Percentiles rank a stretch among this genome's conserved stretches.
These are phyloP conservation scores for Saccharomycopsis fibuligera DNA, from an alignment of 805 yeast species.

Conservation along the genomic window DNA sequence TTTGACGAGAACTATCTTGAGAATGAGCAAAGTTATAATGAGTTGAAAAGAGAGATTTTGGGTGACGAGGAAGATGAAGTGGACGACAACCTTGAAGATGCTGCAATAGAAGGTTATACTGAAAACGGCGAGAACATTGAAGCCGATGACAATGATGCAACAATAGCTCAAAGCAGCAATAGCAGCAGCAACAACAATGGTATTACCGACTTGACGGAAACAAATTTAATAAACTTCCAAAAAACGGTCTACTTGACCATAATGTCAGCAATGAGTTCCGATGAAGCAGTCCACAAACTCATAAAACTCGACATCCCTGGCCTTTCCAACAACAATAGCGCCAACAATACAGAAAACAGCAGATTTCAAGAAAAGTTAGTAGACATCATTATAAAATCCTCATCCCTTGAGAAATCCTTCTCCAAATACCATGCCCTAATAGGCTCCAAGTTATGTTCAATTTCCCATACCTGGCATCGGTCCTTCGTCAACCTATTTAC, in stretches of 20 bases:
- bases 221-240: conserved; percentile 56
- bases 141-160: conserved; percentile 19
- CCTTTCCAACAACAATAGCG: background rate
- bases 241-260: conserved; percentile 74
- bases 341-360: background rate
- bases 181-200: conserved; percentile 22
- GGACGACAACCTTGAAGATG: conserved; percentile 20
- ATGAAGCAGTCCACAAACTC: conserved; percentile 88
- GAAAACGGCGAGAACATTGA: conserved; percentile 19
- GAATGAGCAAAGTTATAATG: conserved; percentile 43
- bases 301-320: conserved; percentile 36
- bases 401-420: conserved; percentile 81
- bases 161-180: conserved; percentile 22
- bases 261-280: conserved; percentile 86
- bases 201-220: conserved; percentile 64
- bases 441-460: conserved; percentile 55
- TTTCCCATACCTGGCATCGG: conserved; percentile 49
- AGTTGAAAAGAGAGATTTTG: conserved; percentile 38
- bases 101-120: conserved; percentile 10
- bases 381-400: conserved; percentile 28
- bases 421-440: conserved; percentile 79
- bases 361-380: conserved; percentile 18
- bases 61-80: conserved; percentile 29
- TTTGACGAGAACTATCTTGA: conserved; percentile 45
- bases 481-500: conserved; percentile 49